phyloP scores from a whole-genome alignment of 2,329 filamentous ascomycete genomes.

The Neurospora crassa region DNA sequence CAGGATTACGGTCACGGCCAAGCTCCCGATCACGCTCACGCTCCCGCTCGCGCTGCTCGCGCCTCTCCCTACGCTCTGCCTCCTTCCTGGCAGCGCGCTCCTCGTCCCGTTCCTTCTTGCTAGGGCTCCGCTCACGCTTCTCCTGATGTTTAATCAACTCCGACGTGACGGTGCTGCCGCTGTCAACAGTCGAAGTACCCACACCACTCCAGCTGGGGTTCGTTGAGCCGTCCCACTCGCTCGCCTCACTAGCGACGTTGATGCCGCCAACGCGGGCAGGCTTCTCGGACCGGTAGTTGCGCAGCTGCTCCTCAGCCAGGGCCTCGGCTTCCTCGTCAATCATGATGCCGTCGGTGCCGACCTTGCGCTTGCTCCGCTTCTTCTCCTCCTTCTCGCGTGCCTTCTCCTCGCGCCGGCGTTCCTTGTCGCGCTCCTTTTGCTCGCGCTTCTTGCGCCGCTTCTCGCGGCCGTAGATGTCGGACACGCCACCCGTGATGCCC shows the following conservation, averaged over 20 bases:
- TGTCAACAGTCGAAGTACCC: conserved; percentile 11
- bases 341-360: conserved; percentile 51
- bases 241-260: conserved; percentile 73
- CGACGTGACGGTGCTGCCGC: conserved; percentile 41
- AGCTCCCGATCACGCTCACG: neutral
- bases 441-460: conserved; percentile 41
- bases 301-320: conserved; percentile 58
- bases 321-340: conserved; percentile 56
- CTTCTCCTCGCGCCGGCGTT: conserved; percentile 20
- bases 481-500: conserved; percentile 48
- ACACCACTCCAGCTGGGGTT: conserved; percentile 51
- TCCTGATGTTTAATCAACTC: conserved; percentile 52
- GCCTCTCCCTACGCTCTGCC: neutral
- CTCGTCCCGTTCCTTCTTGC: conserved; percentile 25
- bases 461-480: conserved; percentile 46
- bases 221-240: conserved; percentile 64
- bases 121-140: conserved; percentile 44
- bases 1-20: neutral
- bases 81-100: neutral
- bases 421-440: conserved; percentile 32
- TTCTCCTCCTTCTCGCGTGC: conserved; percentile 36
- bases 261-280: conserved; percentile 80
- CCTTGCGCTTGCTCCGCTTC: conserved; percentile 30
- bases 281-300: conserved; percentile 78
- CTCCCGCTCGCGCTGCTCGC: neutral